phyloP scores from a whole-genome alignment of 2,329 filamentous ascomycete genomes.

The Leptographium procerum region DNA sequence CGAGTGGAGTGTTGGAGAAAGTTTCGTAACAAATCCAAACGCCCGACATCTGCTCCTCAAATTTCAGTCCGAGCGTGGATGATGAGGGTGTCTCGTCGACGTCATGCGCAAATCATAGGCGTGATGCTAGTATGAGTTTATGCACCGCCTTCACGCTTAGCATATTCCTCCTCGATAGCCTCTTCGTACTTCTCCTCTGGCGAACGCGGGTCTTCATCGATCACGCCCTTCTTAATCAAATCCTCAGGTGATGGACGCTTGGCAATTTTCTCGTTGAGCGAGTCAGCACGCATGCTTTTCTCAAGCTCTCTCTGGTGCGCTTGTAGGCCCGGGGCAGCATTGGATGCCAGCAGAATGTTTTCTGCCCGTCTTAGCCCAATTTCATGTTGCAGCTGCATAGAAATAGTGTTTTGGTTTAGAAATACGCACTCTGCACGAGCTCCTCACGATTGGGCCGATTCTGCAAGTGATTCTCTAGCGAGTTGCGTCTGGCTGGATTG shows the following conservation, averaged over 20 bases:
- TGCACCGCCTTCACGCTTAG: slow-evolving; percentile 51
- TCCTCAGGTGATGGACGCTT: slow-evolving; percentile 65
- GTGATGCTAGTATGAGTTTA: slow-evolving; percentile 15
- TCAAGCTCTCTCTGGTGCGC: slow-evolving; percentile 76
- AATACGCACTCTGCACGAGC: slow-evolving; percentile 58
- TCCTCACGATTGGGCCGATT: slow-evolving; percentile 65
- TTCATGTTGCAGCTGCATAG: not conserved
- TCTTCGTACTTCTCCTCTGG: slow-evolving; percentile 46
- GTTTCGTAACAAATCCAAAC: not conserved
- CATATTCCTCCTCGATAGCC: slow-evolving; percentile 53
- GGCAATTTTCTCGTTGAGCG: slow-evolving; percentile 75
- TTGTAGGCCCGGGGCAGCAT: slow-evolving; percentile 65
- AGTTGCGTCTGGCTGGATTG: slow-evolving; percentile 46
- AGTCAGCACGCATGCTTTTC: slow-evolving; percentile 79
- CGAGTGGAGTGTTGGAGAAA: not conserved
- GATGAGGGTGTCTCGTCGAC: not conserved
- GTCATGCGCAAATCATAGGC: not conserved
- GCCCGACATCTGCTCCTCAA: not conserved
- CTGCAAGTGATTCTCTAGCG: slow-evolving; percentile 60
- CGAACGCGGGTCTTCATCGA: slow-evolving; percentile 56
- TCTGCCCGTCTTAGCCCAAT: slow-evolving; percentile 33
- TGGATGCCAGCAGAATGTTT: slow-evolving; percentile 76
- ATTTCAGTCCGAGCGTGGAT: not conserved
- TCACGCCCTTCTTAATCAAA: slow-evolving; percentile 67
- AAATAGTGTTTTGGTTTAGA: not conserved